phyloP scores from a whole-genome alignment of 2,329 filamentous ascomycete species.

The Claviceps arundinis region DNA sequence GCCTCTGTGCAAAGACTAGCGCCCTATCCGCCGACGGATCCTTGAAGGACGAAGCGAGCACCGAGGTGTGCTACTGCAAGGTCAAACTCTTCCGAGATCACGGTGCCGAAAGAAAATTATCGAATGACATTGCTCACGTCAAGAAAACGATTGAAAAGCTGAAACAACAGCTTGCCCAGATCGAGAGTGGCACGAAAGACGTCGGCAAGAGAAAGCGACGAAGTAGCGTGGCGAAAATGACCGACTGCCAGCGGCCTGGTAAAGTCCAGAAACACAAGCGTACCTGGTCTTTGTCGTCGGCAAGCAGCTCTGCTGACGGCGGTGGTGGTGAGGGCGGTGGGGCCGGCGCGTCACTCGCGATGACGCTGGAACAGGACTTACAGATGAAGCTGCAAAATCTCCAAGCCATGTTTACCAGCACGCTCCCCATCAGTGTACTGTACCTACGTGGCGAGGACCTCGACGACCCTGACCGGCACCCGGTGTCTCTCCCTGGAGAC shows the following conservation, averaged over 20 bases:
- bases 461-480: constrained; percentile 69
- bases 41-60: constrained; percentile 28
- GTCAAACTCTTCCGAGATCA: constrained; percentile 96
- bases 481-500: constrained; percentile 60
- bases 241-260: constrained; percentile 49
- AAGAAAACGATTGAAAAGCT: constrained; percentile 95
- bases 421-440: constrained; percentile 62
- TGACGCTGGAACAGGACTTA: constrained; percentile 59
- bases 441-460: constrained; percentile 64
- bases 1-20: constrained; percentile 84
- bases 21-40: constrained; percentile 41
- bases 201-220: constrained; percentile 51
- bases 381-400: constrained; percentile 65
- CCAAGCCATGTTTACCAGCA: constrained; percentile 83
- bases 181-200: constrained; percentile 53
- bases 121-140: constrained; percentile 87
- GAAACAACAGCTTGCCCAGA: constrained; percentile 81
- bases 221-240: constrained; percentile 32
- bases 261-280: constrained; percentile 84
- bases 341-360: constrained; percentile 26
- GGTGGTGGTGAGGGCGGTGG: constrained; percentile 20
- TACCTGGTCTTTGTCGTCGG: constrained; percentile 88
- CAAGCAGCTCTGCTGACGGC: constrained; percentile 46
- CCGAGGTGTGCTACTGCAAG: constrained; percentile 87
- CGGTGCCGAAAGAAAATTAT: constrained; percentile 85